These are phyloP conservation scores for Aspergillus cristatus DNA, from an alignment of 495 filamentous ascomycete species.

Conservation along the genomic window DNA sequence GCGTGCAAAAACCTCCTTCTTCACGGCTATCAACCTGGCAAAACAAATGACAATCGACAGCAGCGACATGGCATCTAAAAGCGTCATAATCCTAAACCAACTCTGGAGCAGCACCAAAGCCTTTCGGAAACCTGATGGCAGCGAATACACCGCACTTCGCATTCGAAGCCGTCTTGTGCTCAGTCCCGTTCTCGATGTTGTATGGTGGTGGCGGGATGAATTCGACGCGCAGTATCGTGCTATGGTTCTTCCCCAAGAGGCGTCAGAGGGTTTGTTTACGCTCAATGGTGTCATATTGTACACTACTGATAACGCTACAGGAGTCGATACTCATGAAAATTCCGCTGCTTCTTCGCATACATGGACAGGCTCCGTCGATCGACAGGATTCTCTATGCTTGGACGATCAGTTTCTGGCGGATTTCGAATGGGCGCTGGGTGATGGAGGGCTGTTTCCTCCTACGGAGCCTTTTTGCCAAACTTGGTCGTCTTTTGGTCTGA, in stretches of 20 bases:
- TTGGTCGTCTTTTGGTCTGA: conserved; percentile 13
- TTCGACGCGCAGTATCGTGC: conserved; percentile 24
- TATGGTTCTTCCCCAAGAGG: conserved; percentile 6
- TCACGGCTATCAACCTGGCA: conserved; percentile 28
- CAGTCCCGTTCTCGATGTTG: conserved; percentile 34
- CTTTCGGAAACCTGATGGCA: conserved; percentile 34
- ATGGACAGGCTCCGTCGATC: conserved; percentile 1
- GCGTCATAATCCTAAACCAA: conserved; percentile 23
- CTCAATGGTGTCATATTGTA: too few relatives aligned
- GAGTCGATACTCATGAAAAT: conserved; percentile 10
- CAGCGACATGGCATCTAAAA: conserved; percentile 28
- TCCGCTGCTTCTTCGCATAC: not conserved
- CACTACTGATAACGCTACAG: conserved; percentile 1
- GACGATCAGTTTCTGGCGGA: conserved; percentile 31
- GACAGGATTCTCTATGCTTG: conserved; percentile 19
- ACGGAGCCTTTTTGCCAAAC: conserved; percentile 12
- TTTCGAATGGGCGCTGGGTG: conserved; percentile 31
- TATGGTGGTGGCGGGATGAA: conserved; percentile 45
- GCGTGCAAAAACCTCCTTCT: conserved; percentile 23
- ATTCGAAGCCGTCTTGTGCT: conserved; percentile 35
- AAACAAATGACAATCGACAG: conserved; percentile 30
- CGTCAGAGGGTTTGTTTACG: conserved; percentile 6
- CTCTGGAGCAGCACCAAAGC: conserved; percentile 39
- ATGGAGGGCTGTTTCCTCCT: conserved; percentile 19
- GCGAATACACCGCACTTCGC: conserved; percentile 26